These are phyloP conservation scores for Coemansia sp. DNA, from an alignment of 192 early-diverging fungal species.

Conservation along the genomic window DNA sequence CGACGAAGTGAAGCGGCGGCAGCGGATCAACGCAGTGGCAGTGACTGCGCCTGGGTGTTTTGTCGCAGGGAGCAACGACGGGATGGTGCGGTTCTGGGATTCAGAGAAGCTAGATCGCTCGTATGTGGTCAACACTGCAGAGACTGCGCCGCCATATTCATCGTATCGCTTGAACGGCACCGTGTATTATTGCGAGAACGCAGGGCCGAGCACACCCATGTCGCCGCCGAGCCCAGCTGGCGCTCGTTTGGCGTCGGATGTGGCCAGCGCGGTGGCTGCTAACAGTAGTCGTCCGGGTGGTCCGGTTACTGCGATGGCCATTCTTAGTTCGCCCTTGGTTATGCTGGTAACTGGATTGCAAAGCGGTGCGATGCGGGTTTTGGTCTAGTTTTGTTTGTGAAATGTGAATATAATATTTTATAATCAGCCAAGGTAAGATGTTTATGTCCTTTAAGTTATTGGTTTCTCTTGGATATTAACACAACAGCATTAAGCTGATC, in stretches of 20 bases:
- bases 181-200: slow-evolving; percentile 50
- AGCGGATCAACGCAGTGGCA: slow-evolving; percentile 64
- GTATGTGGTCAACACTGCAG: slow-evolving; percentile 64
- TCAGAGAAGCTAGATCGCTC: slow-evolving; percentile 66
- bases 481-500: no score
- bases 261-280: slow-evolving; percentile 14
- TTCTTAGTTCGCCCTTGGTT: slow-evolving; percentile 20
- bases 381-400: not conserved
- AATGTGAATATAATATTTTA: no score
- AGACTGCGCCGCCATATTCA: slow-evolving; percentile 27
- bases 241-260: slow-evolving; percentile 14
- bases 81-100: slow-evolving; percentile 88
- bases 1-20: slow-evolving; percentile 55
- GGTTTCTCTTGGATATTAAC: no score
- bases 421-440: no score
- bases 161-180: slow-evolving; percentile 45
- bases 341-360: slow-evolving; percentile 44
- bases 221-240: slow-evolving; percentile 15
- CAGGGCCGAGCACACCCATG: slow-evolving; percentile 13
- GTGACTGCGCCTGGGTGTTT: slow-evolving; percentile 59
- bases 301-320: slow-evolving; percentile 30
- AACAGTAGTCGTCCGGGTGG: slow-evolving; percentile 29
- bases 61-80: slow-evolving; percentile 78
- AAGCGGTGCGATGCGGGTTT: slow-evolving; percentile 34
- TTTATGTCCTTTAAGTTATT: no score